Base-by-base conservation (phyloP, 2,329 filamentous ascomycete genomes). In the Colletotrichum tropicale region DNA sequence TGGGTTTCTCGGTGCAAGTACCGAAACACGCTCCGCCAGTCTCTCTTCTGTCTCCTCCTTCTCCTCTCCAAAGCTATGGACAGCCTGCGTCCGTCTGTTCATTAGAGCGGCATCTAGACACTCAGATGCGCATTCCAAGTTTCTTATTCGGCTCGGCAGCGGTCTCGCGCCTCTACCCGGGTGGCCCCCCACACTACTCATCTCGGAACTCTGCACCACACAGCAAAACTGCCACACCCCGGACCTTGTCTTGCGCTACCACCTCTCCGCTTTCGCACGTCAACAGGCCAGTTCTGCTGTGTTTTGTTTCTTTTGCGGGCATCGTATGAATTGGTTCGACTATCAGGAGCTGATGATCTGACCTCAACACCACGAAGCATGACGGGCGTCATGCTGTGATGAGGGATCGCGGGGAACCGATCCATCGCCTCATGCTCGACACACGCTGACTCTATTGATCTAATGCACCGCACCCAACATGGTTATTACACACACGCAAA, bases 221-320 rank as follows among this genome's bases (percentile, higher is more conserved):
- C 55, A 75, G 55, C 32, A 38, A 15, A 71, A 28, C 34, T 69
- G 65, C 58, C 74, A 58, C 8, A 65, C 74, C 74, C 70, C 28
- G 74, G 74, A 73, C 74, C 74, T 73, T 74, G 74, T 69, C 64
- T 65, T 34, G 74, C 74, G 70, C 74, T 34, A 75, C 70, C 61
- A 21, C 28, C 60, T 58, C 70, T 73, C 73, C 73, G 73, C 73
- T 75, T 56, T 75, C 58, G 64, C 74, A 75, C 64, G 58, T 69
- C 64, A 68, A 73, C 48, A 65, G 66, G 38, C 70, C 64, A 68
- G 64, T 60, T 34, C 32, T 62, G 69, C 55, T 43, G 30, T 64
- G 65, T 67, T 67, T 64, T 75, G 69, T 62, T 72, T 68, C 73
- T 64, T 72, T 72, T 75, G 69, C 69, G 73, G 62, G 69, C 30